Evolutionary conservation across 257 asterid species (phyloP).

Genomic region (Capsicum rhomboideum): DNA sequence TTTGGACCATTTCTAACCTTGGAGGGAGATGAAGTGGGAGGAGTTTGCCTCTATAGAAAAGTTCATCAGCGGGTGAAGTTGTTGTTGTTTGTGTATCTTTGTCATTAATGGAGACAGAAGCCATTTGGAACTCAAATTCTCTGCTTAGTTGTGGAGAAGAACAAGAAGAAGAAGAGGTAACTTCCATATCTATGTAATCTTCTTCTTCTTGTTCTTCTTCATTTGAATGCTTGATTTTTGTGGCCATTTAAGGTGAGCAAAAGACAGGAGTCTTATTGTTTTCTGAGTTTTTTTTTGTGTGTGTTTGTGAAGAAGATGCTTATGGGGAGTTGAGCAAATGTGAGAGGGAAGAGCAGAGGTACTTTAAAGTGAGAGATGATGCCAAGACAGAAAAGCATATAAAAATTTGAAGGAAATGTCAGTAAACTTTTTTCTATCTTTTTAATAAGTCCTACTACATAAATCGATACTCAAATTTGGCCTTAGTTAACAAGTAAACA

Average conservation of each 20-base stretch:
- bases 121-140: constrained; percentile 76
- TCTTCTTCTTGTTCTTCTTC: constrained; percentile 24
- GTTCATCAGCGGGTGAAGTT: constrained; percentile 72
- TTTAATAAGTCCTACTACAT: neutral
- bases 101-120: constrained; percentile 15
- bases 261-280: neutral
- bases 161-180: constrained; percentile 9
- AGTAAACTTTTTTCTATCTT: neutral
- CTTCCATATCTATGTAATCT: constrained; percentile 25
- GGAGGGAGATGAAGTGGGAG: constrained; percentile 82
- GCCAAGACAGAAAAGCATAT: constrained; percentile 45
- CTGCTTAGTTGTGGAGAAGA: constrained; percentile 21
- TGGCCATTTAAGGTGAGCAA: constrained; percentile 21
- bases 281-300: neutral
- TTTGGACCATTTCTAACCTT: constrained; percentile 50
- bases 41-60: constrained; percentile 80
- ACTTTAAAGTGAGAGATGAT: constrained; percentile 49
- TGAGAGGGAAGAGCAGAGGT: constrained; percentile 17
- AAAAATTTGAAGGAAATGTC: constrained; percentile 8
- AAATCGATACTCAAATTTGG: no score
- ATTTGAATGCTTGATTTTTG: constrained; percentile 3
- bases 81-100: constrained; percentile 14
- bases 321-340: constrained; percentile 26
- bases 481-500: no score
- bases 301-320: constrained; percentile 20